Base-by-base conservation (phyloP, 371 early-diverging fungal genomes). In the Mortierella sp. region DNA sequence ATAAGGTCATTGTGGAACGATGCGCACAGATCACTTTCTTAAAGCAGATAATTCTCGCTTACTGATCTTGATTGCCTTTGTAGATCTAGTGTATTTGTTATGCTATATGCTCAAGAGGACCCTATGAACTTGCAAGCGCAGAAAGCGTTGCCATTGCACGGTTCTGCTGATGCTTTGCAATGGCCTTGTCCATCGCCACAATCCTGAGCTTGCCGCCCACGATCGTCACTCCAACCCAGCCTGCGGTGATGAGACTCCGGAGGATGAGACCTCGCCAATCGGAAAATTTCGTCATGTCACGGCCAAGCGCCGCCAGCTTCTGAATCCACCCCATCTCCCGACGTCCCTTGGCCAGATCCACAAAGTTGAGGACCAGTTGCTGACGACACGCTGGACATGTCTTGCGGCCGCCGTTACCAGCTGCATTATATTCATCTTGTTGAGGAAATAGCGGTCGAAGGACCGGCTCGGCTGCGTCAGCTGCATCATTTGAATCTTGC, bases 161-260 rank as follows among this genome's bases (percentile, higher is more conserved):
- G 19, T 76, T 76, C 57, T 28, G 34, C n/a, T 76, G 78, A 34
- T 69, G 59, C 53, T 60, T 60, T 26, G 64, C 62, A 14, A 76
- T 52, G 1, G 78, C 50, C 62, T 69, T 69, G 19, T 76, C 78
- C 60, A 76, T 52, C 5, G 78, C 78, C n/a, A 65, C 32, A 28
- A 76, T 76, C 42, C 78, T 44, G 24, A 76, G 32, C 42, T 76
- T 76, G 14, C 78, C 78, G 1, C 78, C 78, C 0, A 76, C 62
- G 31, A 76, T 64, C 23, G 78, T 76, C 41, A 76, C 61, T 3
- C 70, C 78, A 14, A 76, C 78, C 78, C 78, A 76, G n/a, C 70
- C 78, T 0, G 70, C 70, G 6, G 78, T 76, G 27, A 76, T 76
- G 47, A 65, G 28, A 39, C 70, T 70, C 30, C 78, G 39, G 39